Conservation (phyloP, 148 eudicot species). For the Euryodendron excelsum region DNA sequence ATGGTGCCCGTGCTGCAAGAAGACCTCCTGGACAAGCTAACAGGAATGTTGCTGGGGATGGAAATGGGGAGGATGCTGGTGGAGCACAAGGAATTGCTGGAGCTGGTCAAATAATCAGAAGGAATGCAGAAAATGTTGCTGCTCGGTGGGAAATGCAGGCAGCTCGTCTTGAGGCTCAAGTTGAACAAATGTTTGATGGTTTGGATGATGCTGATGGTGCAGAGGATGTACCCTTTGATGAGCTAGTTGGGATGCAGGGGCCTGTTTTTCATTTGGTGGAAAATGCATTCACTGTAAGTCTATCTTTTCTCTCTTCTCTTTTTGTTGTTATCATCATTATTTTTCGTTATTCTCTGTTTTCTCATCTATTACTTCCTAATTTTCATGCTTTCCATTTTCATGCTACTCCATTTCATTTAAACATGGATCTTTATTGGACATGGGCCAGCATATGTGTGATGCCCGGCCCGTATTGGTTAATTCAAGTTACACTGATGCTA, state of each 20-base stretch:
- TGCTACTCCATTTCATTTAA: neutral
- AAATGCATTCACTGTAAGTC: constrained; percentile 89
- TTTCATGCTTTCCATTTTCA: neutral
- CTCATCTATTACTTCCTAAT: neutral
- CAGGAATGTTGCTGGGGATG: constrained; percentile 68
- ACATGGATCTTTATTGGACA: neutral
- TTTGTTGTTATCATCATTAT: neutral
- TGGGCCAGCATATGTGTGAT: neutral
- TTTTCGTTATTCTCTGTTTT: neutral
- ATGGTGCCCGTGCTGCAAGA: constrained; percentile 87
- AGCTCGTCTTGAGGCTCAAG: constrained; percentile 98
- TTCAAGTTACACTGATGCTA: no score
- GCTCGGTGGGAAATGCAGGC: constrained; percentile 99
- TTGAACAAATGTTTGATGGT: constrained; percentile 99
- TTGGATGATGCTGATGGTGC: constrained; percentile 98
- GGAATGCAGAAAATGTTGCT: constrained; percentile 95
- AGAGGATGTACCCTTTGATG: constrained; percentile 98
- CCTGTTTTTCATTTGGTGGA: constrained; percentile 96
- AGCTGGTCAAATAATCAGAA: constrained; percentile 80
- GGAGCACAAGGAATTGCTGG: constrained; percentile 88
- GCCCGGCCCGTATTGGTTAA: neutral
- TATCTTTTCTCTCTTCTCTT: neutral
- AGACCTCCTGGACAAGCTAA: constrained; percentile 68
- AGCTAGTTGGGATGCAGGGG: constrained; percentile 99
- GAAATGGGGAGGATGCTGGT: constrained; percentile 74